phyloP scores from a whole-genome alignment of 441 rosid genomes.

The Geranium incanum region DNA sequence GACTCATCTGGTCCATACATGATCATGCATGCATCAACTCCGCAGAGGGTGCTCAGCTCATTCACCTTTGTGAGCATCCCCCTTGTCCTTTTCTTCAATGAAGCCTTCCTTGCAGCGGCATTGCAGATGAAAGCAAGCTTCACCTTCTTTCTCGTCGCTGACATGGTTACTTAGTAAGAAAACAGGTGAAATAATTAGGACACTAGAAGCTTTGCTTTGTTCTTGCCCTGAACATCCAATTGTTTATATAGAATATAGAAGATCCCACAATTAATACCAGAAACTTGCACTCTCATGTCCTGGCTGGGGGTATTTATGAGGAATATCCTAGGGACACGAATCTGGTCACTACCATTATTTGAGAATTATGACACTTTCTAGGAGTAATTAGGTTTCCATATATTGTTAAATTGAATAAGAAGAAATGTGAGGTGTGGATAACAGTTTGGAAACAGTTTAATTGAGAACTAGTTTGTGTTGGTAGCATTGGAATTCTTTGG shows the following conservation, averaged over 20 bases:
- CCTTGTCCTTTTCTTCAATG: constrained; percentile 4
- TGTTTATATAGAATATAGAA: neutral
- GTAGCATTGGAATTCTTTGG: neutral
- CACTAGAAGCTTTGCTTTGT: neutral
- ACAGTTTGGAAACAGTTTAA: neutral
- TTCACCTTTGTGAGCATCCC: constrained; percentile 1
- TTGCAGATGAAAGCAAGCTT: constrained; percentile 7
- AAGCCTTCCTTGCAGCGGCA: constrained; percentile 6
- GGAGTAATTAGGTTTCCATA: neutral
- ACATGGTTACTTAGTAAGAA: neutral
- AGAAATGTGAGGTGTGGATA: neutral
- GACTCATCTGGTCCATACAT: neutral
- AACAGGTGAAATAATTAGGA: neutral
- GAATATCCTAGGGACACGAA: neutral
- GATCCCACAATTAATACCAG: neutral
- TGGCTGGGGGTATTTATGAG: neutral
- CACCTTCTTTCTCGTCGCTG: neutral
- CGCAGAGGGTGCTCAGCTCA: constrained; percentile 8
- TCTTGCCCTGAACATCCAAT: neutral
- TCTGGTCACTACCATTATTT: neutral
- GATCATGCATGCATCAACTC: constrained; percentile 7
- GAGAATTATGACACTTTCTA: neutral
- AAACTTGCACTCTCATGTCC: neutral
- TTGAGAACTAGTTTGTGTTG: neutral
- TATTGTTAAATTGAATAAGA: constrained; percentile 2